Percentiles rank a stretch among this genome's conserved stretches.
phyloP scores from a whole-genome alignment of 2,329 filamentous ascomycete genomes.

The Diaporthe ampelina region DNA sequence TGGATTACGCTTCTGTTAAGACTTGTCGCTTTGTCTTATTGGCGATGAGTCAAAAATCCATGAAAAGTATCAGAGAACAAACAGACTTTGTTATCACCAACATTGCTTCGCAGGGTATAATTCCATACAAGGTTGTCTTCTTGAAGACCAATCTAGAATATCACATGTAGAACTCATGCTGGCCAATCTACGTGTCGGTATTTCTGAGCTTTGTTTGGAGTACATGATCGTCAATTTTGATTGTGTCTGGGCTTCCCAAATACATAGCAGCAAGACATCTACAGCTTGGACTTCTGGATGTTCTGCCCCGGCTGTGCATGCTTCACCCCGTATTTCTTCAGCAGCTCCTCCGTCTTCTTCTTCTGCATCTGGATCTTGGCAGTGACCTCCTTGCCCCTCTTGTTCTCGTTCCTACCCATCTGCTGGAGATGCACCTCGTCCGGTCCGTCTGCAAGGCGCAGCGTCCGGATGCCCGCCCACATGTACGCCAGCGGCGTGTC shows the following conservation, averaged over 20 bases:
- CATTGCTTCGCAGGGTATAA: neutral
- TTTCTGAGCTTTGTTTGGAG: too few species aligned
- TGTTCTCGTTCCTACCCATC: slow-evolving; percentile 85
- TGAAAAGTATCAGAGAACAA: neutral
- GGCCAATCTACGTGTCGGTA: neutral
- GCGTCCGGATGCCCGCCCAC: slow-evolving; percentile 85
- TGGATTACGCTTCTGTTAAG: neutral
- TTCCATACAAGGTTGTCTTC: neutral
- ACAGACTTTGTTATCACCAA: neutral
- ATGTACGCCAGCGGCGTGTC: slow-evolving; percentile 91
- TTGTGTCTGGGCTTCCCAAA: neutral
- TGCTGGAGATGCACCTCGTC: slow-evolving; percentile 95
- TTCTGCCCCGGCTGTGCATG: slow-evolving; percentile 64
- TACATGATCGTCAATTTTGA: neutral
- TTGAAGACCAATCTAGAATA: neutral
- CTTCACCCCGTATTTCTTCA: slow-evolving; percentile 69
- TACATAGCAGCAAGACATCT: slow-evolving; percentile 34
- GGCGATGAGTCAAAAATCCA: neutral
- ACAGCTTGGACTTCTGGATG: slow-evolving; percentile 65
- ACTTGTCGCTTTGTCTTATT: neutral
- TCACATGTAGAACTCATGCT: neutral
- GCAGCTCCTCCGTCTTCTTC: slow-evolving; percentile 74
- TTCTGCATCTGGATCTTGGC: slow-evolving; percentile 75
- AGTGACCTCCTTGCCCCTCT: slow-evolving; percentile 72
- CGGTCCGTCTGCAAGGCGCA: slow-evolving; percentile 91